phyloP scores from a whole-genome alignment of 2,329 filamentous ascomycete genomes.

The Talaromyces rugulosus region DNA sequence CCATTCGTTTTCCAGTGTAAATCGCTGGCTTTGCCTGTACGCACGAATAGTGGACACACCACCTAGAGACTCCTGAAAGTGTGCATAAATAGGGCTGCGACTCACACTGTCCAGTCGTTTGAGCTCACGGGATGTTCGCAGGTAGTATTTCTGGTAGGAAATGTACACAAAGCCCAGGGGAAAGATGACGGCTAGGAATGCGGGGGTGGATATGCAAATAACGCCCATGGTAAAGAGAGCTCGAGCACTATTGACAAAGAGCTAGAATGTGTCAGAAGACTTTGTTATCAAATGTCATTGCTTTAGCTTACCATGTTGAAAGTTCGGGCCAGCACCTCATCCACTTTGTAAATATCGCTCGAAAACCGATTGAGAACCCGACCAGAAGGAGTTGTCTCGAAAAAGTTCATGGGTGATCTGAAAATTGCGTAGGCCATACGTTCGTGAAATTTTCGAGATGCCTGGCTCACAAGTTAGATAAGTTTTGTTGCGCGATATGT shows the following conservation, averaged over 20 bases:
- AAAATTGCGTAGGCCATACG: conserved; percentile 97
- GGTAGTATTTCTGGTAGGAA: conserved; percentile 94
- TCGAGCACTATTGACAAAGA: conserved; percentile 71
- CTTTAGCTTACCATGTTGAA: conserved; percentile 77
- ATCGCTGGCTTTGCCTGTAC: conserved; percentile 82
- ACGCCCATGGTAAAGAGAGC: conserved; percentile 81
- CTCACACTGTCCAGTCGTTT: conserved; percentile 95
- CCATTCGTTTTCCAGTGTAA: conserved; percentile 94
- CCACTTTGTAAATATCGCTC: conserved; percentile 61
- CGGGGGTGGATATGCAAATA: conserved; percentile 75
- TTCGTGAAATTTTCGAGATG: conserved; percentile 93
- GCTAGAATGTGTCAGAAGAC: conserved; percentile 21
- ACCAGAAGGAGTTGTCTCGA: conserved; percentile 95
- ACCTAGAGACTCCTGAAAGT: conserved; percentile 95
- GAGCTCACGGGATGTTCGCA: conserved; percentile 90
- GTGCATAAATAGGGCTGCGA: conserved; percentile 92
- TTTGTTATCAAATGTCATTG: conserved; percentile 15
- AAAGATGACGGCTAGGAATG: conserved; percentile 74
- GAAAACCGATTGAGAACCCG: conserved; percentile 88
- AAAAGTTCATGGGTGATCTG: conserved; percentile 96
- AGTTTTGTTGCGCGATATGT: not conserved
- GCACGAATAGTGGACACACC: conserved; percentile 94
- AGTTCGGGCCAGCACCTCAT: conserved; percentile 89
- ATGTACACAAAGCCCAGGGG: conserved; percentile 79
- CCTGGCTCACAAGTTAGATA: conserved; percentile 45